Base-by-base conservation (phyloP, 768 basidiomycete species). In the Termitomyces sp. region DNA sequence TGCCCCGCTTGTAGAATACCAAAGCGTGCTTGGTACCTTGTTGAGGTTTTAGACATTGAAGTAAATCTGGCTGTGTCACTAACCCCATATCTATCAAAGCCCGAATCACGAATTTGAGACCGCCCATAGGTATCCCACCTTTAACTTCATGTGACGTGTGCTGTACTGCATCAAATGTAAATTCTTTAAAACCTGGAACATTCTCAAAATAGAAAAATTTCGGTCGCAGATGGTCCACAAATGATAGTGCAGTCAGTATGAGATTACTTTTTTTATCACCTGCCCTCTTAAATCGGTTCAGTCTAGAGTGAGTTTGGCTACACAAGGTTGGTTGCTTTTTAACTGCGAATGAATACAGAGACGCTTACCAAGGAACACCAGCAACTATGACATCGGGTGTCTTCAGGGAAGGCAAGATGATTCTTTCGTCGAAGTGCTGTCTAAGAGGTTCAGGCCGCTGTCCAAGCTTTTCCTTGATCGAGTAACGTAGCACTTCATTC, bases 61-160 rank as follows among this genome's bases (percentile, higher is more conserved):
- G 18, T 38, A 49, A 23, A 56, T 43, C 4, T 30, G 59, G 36
- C 33, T 54, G 7, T 47, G 33, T 9, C 41, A 61, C 75, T 55
- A 68, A 91, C 91, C 79, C 79, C 82, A 94, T 83, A 33, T 85
- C 82, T 4, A 86, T 65, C 61, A 93, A 66, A 0, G 83, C 81
- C 4, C 84, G 74, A 0, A 84, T 67, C 20, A 91, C 66, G 18
- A 93, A 77, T 68, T 90, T 92, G 1, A 93, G 66, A 0, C 88
- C 88, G 7, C 92, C 91, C 79, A 83, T 82, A n/a, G 80, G 74
- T 41, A 90, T 81, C 0, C 87, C 89, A 13, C 87, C 88, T 47
- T 75, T 77, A 0, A 85, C 75, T n/a, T 72, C 66, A 69, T 88
- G 71, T 33, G 63, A 60, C 13, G 71, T 70, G 10, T 66, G 72